These are phyloP conservation scores for Fusarium sambucinum DNA, from an alignment of 2,329 filamentous ascomycete genomes.

Conservation along the genomic window DNA sequence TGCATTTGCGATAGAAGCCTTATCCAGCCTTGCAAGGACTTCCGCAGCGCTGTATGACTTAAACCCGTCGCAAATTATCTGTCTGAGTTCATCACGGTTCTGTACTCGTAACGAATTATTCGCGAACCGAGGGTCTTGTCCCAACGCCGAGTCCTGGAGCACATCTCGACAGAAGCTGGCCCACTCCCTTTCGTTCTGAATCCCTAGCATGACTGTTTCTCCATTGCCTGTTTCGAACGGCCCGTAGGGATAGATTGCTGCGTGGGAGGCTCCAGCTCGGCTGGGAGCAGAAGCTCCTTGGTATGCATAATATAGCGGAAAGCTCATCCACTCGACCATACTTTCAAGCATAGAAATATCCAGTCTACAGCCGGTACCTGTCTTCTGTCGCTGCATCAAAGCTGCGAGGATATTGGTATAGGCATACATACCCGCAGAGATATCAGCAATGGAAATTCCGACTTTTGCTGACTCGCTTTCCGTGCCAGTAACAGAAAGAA, in stretches of 20 bases:
- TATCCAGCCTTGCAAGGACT: too few species aligned
- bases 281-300: slow-evolving; percentile 57
- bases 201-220: slow-evolving; percentile 65
- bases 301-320: slow-evolving; percentile 66
- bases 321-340: slow-evolving; percentile 71
- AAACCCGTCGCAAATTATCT: too few species aligned
- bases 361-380: slow-evolving; percentile 60
- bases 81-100: too few species aligned
- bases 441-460: slow-evolving; percentile 67
- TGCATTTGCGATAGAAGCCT: too few species aligned
- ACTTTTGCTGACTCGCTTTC: slow-evolving; percentile 61
- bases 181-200: slow-evolving; percentile 71
- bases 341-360: slow-evolving; percentile 70
- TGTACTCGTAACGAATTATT: too few species aligned
- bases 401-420: slow-evolving; percentile 65
- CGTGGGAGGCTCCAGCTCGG: slow-evolving; percentile 65
- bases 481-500: slow-evolving; percentile 64
- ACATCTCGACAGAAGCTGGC: slow-evolving; percentile 63
- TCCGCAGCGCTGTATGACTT: too few species aligned
- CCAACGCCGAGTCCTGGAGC: too few species aligned
- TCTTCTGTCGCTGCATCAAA: slow-evolving; percentile 61
- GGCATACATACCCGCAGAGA: slow-evolving; percentile 65
- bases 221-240: slow-evolving; percentile 64
- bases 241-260: slow-evolving; percentile 68
- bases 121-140: too few species aligned